Conservation (phyloP, 2,329 filamentous ascomycete genomes). For the Apiospora malaysiana region DNA sequence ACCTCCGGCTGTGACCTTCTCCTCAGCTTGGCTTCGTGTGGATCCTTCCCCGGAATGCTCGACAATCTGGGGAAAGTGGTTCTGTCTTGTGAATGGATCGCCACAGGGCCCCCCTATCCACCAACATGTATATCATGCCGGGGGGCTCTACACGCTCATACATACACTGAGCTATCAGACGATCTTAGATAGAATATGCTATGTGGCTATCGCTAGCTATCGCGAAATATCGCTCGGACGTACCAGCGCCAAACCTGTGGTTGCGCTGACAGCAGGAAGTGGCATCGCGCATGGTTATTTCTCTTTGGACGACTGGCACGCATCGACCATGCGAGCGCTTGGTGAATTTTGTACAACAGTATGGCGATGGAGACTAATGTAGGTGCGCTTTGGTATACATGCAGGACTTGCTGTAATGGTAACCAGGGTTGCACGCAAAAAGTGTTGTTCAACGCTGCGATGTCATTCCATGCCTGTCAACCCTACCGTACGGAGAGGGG, state of each 20-base stretch:
- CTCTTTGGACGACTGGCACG: neutral
- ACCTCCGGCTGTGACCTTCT: slow-evolving; percentile 4
- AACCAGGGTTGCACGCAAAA: neutral
- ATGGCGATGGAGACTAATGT: neutral
- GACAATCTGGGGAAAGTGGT: slow-evolving; percentile 2
- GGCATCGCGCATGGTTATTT: neutral
- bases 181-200: neutral
- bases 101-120: neutral
- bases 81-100: slow-evolving; percentile 3
- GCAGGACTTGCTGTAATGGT: slow-evolving; percentile 12
- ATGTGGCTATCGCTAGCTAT: neutral
- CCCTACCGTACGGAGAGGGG: neutral
- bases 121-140: neutral
- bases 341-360: neutral
- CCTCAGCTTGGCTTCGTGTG: slow-evolving; percentile 15
- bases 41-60: neutral
- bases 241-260: neutral
- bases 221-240: neutral
- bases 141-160: neutral
- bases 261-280: neutral
- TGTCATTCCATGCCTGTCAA: neutral
- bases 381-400: neutral
- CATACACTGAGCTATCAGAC: slow-evolving; percentile 3
- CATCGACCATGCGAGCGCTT: neutral
- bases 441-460: neutral